These are phyloP conservation scores for Phytophthora syringae DNA, from an alignment of 352 stramenopile species.

Conservation along the genomic window DNA sequence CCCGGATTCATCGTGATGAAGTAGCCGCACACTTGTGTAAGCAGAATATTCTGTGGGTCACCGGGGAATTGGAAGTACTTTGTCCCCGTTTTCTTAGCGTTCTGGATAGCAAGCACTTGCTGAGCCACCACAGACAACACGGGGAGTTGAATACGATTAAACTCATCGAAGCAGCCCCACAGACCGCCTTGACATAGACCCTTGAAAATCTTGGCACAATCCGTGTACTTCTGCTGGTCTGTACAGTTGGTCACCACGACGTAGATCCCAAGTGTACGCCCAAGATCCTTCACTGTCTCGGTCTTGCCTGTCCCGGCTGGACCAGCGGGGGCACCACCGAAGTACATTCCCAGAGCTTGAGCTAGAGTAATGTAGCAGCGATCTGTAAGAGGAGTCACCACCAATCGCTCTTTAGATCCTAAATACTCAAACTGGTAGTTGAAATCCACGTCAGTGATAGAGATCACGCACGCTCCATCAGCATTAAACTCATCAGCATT, in stretches of 20 bases:
- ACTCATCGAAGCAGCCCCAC: slow-evolving; percentile 99
- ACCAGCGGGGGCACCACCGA: slow-evolving; percentile 95
- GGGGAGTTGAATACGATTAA: slow-evolving; percentile 97
- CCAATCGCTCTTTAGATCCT: slow-evolving; percentile 96
- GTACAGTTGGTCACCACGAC: slow-evolving; percentile 98
- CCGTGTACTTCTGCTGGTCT: slow-evolving; percentile 98
- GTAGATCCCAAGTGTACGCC: slow-evolving; percentile 95
- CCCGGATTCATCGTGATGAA: slow-evolving; percentile 99
- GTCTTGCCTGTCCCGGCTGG: slow-evolving; percentile 97
- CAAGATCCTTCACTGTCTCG: slow-evolving; percentile 97
- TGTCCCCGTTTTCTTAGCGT: slow-evolving; percentile 96
- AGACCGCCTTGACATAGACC: slow-evolving; percentile 96
- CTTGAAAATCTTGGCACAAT: slow-evolving; percentile 99
- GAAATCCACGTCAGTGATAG: slow-evolving; percentile 98
- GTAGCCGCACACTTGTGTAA: slow-evolving; percentile 96
- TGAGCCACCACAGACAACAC: slow-evolving; percentile 98
- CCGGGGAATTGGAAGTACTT: slow-evolving; percentile 98
- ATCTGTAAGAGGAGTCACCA: slow-evolving; percentile 98
- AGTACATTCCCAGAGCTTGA: slow-evolving; percentile 98
- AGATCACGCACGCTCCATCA: slow-evolving; percentile 96
- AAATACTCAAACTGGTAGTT: slow-evolving; percentile 99
- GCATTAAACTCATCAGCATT: slow-evolving; percentile 94
- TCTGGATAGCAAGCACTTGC: slow-evolving; percentile 98
- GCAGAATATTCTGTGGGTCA: slow-evolving; percentile 96
- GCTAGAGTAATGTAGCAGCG: slow-evolving; percentile 98